Evolutionary conservation across 495 filamentous ascomycete genomes (phyloP), one percentile per base, ranked within the genome.

Genomic region (Venustampulla echinocandica): DNA sequence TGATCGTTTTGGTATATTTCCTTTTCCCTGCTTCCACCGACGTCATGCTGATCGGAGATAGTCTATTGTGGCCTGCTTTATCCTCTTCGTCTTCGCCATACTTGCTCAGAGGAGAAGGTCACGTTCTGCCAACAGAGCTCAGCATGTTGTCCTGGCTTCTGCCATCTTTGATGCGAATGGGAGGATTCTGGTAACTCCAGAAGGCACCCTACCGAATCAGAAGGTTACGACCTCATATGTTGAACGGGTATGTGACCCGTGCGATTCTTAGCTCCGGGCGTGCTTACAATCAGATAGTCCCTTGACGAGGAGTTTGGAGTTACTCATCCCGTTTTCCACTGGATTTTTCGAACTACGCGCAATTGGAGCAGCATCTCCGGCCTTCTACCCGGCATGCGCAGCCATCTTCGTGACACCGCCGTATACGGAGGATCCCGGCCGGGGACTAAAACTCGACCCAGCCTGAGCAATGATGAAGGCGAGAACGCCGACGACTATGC

Each of bases 181-280:
- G 0, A 74, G 79, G 32, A 63, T 95, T 22, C 76, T 94, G 70
- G 87, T 94, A 1, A 85, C 79, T 1, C 74, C 83, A 0, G 81
- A 87, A 52, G 88, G 88, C 2, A 63, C 81, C 17, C 63, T 95
- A 14, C 88, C 89, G 0, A 83, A 70, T 28, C 75, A 77, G 46
- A 85, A 87, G 60, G 82, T 95, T 42, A 90, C 85, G 0, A 81
- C 81, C 49, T 76, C 81, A 19, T 92, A 85, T 52, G 62, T 87
- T 34, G 83, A 86, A 61, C 69, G 50, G 75, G 35, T 33, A 42
- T n/a, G 44, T 40, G 15, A 30, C n/a, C 19, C n/a, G 62, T 27
- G 20, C 17, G 2, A 21, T 25, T 20, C 22, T 28, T 43, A 22
- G 7, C 11, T n/a, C 17, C 7, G 18, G 32, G 33, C 6, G 14